Percentiles rank a stretch among this genome's conserved stretches.
Evolutionary conservation across 352 stramenopile genomes (phyloP).

Genomic region (Phytophthora parvispora): DNA sequence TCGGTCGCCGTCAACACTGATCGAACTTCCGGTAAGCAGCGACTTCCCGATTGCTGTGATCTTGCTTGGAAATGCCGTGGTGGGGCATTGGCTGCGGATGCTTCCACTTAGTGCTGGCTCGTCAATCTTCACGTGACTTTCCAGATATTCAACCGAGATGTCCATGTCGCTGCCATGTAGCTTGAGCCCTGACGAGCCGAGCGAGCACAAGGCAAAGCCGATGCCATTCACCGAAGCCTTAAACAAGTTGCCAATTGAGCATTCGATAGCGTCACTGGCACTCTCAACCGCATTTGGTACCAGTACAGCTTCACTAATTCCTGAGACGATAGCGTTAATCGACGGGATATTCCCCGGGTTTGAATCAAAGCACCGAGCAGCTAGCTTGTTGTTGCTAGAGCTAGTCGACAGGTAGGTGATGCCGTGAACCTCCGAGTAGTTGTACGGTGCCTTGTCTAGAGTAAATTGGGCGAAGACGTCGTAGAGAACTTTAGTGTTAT

Average conservation of each 20-base stretch:
- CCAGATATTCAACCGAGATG: slow-evolving; percentile 7
- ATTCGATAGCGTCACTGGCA: not conserved
- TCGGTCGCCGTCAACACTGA: no score
- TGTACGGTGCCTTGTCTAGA: not conserved
- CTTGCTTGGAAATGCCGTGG: no score
- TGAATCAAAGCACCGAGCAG: not conserved
- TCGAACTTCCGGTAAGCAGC: no score
- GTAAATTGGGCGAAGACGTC: not conserved
- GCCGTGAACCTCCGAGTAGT: not conserved
- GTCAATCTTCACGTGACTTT: slow-evolving; percentile 2
- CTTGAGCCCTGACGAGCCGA: not conserved
- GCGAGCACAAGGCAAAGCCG: slow-evolving; percentile 7
- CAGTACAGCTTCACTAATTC: not conserved
- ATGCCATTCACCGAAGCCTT: slow-evolving; percentile 9
- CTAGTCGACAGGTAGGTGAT: not conserved
- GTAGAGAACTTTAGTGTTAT: slow-evolving; percentile 1
- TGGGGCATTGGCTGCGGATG: no score
- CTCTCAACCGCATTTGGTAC: not conserved
- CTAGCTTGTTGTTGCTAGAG: no score
- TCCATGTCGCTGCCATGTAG: slow-evolving; percentile 22
- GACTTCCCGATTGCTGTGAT: no score
- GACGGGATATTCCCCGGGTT: not conserved
- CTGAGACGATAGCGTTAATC: no score
- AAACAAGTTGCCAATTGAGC: not conserved
- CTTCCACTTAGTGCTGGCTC: no score